These are phyloP conservation scores for Mentha longifolia DNA, from an alignment of 257 asterid genomes.

Conservation along the genomic window DNA sequence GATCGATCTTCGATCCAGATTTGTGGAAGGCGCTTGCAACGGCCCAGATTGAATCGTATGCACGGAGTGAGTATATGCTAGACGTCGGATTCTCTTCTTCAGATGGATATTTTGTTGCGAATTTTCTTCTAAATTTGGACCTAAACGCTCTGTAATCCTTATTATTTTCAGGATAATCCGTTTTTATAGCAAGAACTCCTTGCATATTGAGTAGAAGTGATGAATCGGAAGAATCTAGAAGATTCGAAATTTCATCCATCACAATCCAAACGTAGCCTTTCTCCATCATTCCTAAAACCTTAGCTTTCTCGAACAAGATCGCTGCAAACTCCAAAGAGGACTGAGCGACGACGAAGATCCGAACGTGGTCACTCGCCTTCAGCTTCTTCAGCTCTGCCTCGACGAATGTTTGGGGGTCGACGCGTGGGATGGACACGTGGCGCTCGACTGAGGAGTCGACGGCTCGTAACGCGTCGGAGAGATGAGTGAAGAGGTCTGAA, in stretches of 20 bases:
- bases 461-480: conserved; percentile 49
- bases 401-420: conserved; percentile 30
- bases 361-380: conserved; percentile 31
- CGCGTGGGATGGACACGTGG: conserved; percentile 41
- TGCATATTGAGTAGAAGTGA: conserved; percentile 51
- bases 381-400: conserved; percentile 42
- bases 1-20: conserved; percentile 10
- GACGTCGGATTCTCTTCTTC: conserved; percentile 52
- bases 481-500: conserved; percentile 35
- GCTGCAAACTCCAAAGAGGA: conserved; percentile 53
- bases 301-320: conserved; percentile 53
- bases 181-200: conserved; percentile 64
- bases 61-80: conserved; percentile 50
- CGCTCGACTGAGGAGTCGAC: conserved; percentile 41
- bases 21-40: conserved; percentile 39
- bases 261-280: conserved; percentile 66
- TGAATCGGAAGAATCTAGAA: conserved; percentile 54
- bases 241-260: conserved; percentile 46
- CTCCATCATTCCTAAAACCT: conserved; percentile 56
- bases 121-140: conserved; percentile 45
- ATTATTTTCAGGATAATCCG: conserved; percentile 15
- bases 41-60: conserved; percentile 56
- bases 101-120: conserved; percentile 40
- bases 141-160: conserved; percentile 39
- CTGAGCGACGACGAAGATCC: conserved; percentile 44